Conservation (phyloP, 192 early-diverging fungal genomes). For the Rhizophagus clarus region DNA sequence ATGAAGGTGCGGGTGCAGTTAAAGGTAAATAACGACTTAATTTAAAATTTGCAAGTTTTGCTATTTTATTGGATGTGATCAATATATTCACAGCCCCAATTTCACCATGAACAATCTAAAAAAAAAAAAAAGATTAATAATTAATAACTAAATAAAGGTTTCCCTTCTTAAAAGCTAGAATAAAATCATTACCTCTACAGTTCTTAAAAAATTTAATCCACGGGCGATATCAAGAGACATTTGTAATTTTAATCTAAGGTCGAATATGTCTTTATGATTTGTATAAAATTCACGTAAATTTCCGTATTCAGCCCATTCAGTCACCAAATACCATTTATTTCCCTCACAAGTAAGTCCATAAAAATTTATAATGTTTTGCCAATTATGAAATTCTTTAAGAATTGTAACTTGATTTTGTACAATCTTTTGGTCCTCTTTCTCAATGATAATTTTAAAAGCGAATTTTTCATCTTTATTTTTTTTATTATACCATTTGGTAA, state of each 20-base stretch:
- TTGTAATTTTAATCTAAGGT: no score
- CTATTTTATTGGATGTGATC: neutral
- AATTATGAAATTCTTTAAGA: conserved; percentile 3
- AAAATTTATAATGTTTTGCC: conserved; percentile 11
- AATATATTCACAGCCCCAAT: neutral
- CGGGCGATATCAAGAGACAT: no score
- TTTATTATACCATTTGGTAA: neutral
- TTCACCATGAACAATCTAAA: conserved; percentile 20
- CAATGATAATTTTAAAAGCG: neutral
- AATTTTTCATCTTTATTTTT: neutral
- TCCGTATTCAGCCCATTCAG: no score
- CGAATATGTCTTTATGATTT: no score
- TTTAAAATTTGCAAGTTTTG: no score
- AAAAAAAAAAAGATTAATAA: no score
- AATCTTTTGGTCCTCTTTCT: neutral
- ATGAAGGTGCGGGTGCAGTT: no score
- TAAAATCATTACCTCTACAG: neutral
- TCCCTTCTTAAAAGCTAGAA: no score
- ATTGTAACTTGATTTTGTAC: conserved; percentile 1
- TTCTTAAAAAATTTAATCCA: no score
- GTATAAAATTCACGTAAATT: no score
- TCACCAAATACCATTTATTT: neutral
- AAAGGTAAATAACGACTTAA: no score
- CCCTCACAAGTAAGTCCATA: neutral
- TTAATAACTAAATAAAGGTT: neutral